A percentile compares a stretch with the other conserved stretches of the same genome.
Conservation (phyloP, 179 eudicot genomes). For the Beta corolliflora region DNA sequence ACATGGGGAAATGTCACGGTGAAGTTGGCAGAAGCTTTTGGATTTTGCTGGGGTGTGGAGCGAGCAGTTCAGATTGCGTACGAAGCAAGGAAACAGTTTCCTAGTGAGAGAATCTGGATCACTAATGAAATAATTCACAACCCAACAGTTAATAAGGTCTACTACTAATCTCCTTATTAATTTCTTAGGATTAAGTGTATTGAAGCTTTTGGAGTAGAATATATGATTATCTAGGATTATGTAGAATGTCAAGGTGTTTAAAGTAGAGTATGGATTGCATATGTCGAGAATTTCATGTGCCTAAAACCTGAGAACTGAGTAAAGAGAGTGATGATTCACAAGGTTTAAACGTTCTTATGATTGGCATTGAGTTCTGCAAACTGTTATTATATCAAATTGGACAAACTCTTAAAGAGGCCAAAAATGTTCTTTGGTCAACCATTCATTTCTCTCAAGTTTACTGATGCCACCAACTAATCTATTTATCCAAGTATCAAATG, state of each 20-base stretch:
- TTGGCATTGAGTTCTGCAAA: neutral
- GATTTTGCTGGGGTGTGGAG: conserved; percentile 99
- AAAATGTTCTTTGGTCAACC: neutral
- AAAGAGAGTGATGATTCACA: neutral
- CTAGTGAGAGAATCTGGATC: conserved; percentile 77
- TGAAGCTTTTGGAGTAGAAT: neutral
- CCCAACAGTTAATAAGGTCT: conserved; percentile 88
- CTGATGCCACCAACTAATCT: neutral
- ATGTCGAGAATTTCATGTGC: too few relatives aligned
- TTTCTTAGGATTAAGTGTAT: neutral
- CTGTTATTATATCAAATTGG: neutral
- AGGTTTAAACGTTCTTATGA: neutral
- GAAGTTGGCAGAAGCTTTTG: conserved; percentile 88
- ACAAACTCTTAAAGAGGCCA: conserved; percentile 5
- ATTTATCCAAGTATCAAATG: neutral
- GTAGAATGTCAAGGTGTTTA: neutral
- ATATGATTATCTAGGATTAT: too few relatives aligned
- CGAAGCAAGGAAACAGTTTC: conserved; percentile 88
- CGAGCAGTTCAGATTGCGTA: conserved; percentile 95
- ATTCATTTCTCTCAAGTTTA: neutral
- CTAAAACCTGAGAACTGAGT: neutral
- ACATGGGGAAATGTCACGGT: conserved; percentile 96
- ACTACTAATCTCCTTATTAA: neutral
- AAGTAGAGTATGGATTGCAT: neutral
- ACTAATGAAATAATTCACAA: conserved; percentile 95